Evolutionary conservation across 495 filamentous ascomycete genomes (phyloP), one percentile per base, ranked within the genome.

Genomic region (Penicillium herquei): DNA sequence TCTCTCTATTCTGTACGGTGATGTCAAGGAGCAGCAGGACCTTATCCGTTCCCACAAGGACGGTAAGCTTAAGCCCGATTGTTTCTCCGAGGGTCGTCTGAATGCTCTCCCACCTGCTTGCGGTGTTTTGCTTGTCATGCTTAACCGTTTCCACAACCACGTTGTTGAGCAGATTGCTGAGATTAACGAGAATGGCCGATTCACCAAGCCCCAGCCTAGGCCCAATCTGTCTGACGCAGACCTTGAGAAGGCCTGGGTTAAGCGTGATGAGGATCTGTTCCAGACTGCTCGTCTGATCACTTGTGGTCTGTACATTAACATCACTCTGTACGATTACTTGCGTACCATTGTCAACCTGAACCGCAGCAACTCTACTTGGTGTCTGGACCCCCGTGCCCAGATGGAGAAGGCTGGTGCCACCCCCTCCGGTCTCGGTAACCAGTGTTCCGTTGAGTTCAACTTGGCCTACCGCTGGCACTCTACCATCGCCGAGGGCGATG

Each of bases 291-390:
- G 90, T 39, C 76, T 94, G 34, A 79, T 92, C 56, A 91, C 87
- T 3, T 91, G 87, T 35, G 89, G 90, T 49, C 75, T 93, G 7
- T 94, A 92, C 68, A 89, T 91, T 65, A 92, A 94, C 75, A 88
- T 91, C 60, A 85, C 89, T 7, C 74, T 94, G 33, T 80, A 88
- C 54, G 90, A 95, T 63, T 95, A 95, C 65, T 80, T 95, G 37
- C 84, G 90, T 26, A 91, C 88, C 16, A 92, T 95, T 58, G 78
- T 94, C 69, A 92, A 92, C 66, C 68, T 92, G 53, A 93, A 93
- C 71, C 80, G 88, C 39, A 82, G 80, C 48, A 83, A 87, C 62
- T 87, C 86, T 11, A 88, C 84, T 4, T 95, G 90, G 89, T 90
- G 86, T 18, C 76, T 95, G 45, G 76, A 78, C 52, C 76, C 76